These are phyloP conservation scores for Hippophae gyantsensis DNA, from an alignment of 306 rosid species.

Conservation along the genomic window DNA sequence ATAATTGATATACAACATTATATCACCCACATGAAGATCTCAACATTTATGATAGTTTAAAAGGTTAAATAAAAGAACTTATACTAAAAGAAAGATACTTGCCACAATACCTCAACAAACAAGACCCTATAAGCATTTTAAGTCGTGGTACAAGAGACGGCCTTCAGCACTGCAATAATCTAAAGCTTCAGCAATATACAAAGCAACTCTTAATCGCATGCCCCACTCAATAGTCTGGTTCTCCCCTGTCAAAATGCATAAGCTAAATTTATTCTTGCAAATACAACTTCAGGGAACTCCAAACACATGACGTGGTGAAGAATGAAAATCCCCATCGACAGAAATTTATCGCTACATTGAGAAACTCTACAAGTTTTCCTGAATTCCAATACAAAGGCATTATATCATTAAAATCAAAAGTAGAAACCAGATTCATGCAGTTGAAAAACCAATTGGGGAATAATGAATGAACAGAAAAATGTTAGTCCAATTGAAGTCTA, in stretches of 20 bases:
- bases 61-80: background rate
- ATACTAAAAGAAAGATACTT: slow-evolving; percentile 2
- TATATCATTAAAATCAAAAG: too few species aligned
- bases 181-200: slow-evolving; percentile 59
- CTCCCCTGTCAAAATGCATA: slow-evolving; percentile 47
- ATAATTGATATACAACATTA: slow-evolving; percentile 3
- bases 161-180: slow-evolving; percentile 54
- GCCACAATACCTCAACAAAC: slow-evolving; percentile 55
- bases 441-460: too few species aligned
- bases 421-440: too few species aligned
- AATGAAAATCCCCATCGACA: too few species aligned
- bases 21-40: background rate
- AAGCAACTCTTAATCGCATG: slow-evolving; percentile 67
- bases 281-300: background rate
- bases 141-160: slow-evolving; percentile 64
- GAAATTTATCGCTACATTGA: too few species aligned
- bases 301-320: too few species aligned
- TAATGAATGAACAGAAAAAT: too few species aligned
- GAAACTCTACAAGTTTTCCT: too few species aligned
- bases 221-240: slow-evolving; percentile 79
- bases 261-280: slow-evolving; percentile 5
- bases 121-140: slow-evolving; percentile 69
- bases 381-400: too few species aligned
- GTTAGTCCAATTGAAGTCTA: too few species aligned
- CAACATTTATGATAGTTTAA: background rate